phyloP scores from a whole-genome alignment of 345 rosid species.

The Acer saccharum region DNA sequence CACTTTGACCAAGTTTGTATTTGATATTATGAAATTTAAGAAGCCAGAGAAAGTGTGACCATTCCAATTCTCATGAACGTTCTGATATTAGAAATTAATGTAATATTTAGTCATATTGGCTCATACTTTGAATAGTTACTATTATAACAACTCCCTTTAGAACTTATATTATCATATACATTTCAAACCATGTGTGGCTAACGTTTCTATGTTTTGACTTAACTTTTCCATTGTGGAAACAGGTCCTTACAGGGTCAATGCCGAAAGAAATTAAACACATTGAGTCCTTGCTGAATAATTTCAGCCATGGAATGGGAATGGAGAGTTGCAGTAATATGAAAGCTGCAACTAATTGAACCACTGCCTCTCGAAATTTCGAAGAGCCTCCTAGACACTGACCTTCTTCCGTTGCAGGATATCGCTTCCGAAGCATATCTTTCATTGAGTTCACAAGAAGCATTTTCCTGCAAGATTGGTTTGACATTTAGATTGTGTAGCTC shows the following conservation, averaged over 20 bases:
- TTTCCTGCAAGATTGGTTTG: not conserved
- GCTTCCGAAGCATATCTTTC: not conserved
- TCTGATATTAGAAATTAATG: not conserved
- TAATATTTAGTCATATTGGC: not conserved
- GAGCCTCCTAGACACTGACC: not conserved
- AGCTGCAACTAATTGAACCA: constrained; percentile 16
- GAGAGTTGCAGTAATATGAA: constrained; percentile 10
- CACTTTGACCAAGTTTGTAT: not conserved
- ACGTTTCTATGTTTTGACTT: not conserved
- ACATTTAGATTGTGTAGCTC: not conserved
- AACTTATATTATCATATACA: too few species aligned
- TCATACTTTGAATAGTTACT: too few species aligned
- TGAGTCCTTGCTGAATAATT: constrained; percentile 66
- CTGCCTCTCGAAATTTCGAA: not conserved
- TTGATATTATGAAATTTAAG: not conserved
- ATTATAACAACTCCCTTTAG: too few species aligned
- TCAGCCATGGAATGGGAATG: constrained; percentile 29
- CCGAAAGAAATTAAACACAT: constrained; percentile 89
- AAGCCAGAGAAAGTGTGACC: constrained; percentile 2
- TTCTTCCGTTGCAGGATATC: not conserved
- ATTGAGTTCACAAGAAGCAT: not conserved
- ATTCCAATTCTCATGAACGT: not conserved
- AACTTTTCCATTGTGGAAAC: constrained; percentile 19
- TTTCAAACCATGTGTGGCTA: not conserved
- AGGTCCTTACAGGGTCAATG: constrained; percentile 96